Evolutionary conservation across 2,329 filamentous ascomycete genomes (phyloP), one percentile per base, ranked within the genome.

Genomic region (Fusarium beomiforme): DNA sequence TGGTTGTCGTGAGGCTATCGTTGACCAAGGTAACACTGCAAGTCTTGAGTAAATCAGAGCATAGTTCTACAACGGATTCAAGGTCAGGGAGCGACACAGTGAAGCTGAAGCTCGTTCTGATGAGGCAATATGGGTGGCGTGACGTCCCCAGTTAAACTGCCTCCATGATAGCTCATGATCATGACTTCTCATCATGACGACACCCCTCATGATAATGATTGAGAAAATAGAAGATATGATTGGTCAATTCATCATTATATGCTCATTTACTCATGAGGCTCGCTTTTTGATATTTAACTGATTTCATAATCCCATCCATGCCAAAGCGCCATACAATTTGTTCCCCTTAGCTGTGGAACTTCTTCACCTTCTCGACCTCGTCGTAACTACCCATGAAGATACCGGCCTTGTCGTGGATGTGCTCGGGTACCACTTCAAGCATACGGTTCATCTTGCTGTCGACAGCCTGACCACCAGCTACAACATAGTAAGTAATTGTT

Each of bases 311-410:
- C 54, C 41, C 59, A 51, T 59, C 41, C 59, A 51, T 59, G 54
- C 71, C 59, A 60, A 62, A 60, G 49, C 57, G 54, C 58, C 58
- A 44, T 65, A 36, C 31, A 36, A 16, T 49, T 55, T 41, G 43
- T 53, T 51, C 62, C 29, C 23, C 64, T 73, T 75, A 79, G 49
- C 70, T 91, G 85, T 96, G 92, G 78, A 92, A 91, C 67, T 89
- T 85, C 82, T 97, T 97, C 74, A 98, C 93, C 87, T 97, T 98
- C 85, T 98, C 94, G 51, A 99, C 89, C 85, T 99, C 96, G 70
- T 97, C 93, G 76, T 92, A 94, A 77, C 94, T 97, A 72, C 96
- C 96, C 86, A 99, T 88, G 85, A 97, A 99, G 78, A 99, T 98
- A 74, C 96, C 96, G 23, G 94, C 95, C 79, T 91, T 90, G 84